Base-by-base conservation (phyloP, 2,329 filamentous ascomycete genomes). In the Claviceps pazoutovae region DNA sequence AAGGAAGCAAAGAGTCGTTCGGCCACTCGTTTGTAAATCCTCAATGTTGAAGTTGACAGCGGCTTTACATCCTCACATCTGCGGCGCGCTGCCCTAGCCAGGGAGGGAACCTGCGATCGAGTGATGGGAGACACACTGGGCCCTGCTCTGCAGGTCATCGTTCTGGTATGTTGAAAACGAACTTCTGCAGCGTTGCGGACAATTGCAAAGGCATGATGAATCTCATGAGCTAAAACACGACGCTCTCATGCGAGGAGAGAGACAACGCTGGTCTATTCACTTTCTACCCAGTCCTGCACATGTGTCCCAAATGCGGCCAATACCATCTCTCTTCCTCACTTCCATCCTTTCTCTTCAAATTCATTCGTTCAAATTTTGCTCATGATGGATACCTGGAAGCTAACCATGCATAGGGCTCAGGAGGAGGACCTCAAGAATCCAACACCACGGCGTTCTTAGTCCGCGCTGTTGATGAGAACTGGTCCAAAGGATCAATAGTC, bases 391-490 rank as follows among this genome's bases (percentile, higher is more conserved):
- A 19, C 34, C 21, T 38, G 38, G 36, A 30, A 17, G 21, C 50
- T 54, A 26, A 52, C 34, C 11, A 36, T 17, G 53, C 56, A 3
- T 62, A 95, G 89, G 93, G 93, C 57, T 82, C 88, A 46, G 88
- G 88, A 49, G 93, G 93, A 53, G 93, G 93, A 50, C 93, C 93
- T 36, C 78, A 80, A 61, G 93, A 98, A 74, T 83, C 88, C 66
- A 93, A 90, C 65, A 85, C 88, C 23, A 96, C 91, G 0, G 88
- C 89, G 2, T 82, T 97, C 53, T 79, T 98, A 19, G 87, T 97
- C 46, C 84, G 91, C 46, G 91, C 91, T 4, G 76, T 84, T 9
- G 79, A 83, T 34, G 79, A 84, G 50, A 79, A 82, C 55, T 98
- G 93, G 93, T 73, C 77, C 48, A 85, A 83, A 60, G 84, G 86